Percentiles rank a stretch among this genome's conserved stretches.
These are phyloP conservation scores for Zoysia matrella DNA, from an alignment of 202 grass and related monocot species.

Conservation along the genomic window DNA sequence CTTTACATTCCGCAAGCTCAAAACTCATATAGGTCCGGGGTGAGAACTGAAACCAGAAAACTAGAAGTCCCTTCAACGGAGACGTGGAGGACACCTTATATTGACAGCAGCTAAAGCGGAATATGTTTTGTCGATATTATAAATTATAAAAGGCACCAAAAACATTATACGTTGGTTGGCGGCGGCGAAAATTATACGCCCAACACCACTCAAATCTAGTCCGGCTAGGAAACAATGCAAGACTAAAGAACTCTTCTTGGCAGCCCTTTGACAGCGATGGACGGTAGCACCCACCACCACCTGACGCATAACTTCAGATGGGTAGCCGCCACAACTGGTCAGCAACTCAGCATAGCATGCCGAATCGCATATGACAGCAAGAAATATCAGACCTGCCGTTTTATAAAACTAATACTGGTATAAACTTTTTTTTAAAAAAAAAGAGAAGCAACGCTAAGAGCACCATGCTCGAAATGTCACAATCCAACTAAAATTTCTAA, in stretches of 20 bases:
- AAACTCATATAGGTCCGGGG: background rate
- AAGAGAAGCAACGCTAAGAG: background rate
- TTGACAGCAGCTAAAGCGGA: background rate
- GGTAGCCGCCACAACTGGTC: slow-evolving; percentile 33
- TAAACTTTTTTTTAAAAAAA: background rate
- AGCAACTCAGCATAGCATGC: background rate
- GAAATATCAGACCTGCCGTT: background rate
- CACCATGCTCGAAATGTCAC: background rate
- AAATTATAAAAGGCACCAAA: background rate
- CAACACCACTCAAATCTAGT: slow-evolving; percentile 6
- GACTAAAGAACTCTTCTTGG: slow-evolving; percentile 5
- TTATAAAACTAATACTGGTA: background rate
- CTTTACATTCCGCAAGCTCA: background rate
- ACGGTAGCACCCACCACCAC: background rate
- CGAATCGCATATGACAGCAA: background rate
- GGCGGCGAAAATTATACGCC: slow-evolving; percentile 15
- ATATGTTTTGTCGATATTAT: background rate
- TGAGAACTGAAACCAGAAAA: background rate
- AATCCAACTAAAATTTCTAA: background rate
- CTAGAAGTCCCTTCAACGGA: background rate
- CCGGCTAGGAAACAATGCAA: background rate
- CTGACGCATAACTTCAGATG: background rate
- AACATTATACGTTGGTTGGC: slow-evolving; percentile 13
- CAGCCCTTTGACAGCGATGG: background rate
- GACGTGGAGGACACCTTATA: background rate